phyloP scores from a whole-genome alignment of 805 yeast species.

The Starmerella gropengiesseri region DNA sequence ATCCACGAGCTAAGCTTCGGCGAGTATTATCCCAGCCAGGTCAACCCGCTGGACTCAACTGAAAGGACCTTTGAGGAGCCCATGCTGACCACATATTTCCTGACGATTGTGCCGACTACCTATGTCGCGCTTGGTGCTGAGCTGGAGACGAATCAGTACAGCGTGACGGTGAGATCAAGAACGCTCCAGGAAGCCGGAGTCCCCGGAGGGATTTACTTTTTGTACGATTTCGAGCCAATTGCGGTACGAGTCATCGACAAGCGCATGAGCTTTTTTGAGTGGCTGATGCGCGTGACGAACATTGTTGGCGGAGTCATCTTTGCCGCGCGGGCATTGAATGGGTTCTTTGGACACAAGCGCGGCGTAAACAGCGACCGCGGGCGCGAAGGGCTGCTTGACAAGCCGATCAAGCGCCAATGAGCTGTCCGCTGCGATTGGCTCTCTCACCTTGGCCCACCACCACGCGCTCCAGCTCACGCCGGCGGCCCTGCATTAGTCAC shows the following conservation, averaged over 20 bases:
- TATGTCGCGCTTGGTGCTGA: conserved; percentile 52
- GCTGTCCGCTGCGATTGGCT: too few species aligned
- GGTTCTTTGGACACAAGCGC: neutral
- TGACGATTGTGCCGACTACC: conserved; percentile 75
- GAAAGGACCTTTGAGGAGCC: conserved; percentile 41
- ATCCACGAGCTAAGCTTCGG: conserved; percentile 87
- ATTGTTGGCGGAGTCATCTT: conserved; percentile 66
- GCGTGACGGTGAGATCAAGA: conserved; percentile 29
- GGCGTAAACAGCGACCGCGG: conserved; percentile 1
- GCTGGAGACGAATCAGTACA: conserved; percentile 77
- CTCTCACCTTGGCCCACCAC: too few species aligned
- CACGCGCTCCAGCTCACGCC: too few species aligned
- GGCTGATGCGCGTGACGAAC: conserved; percentile 66
- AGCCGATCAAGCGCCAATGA: conserved; percentile 1
- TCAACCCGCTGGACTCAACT: conserved; percentile 79
- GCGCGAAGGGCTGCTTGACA: conserved; percentile 12
- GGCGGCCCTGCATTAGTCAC: too few species aligned
- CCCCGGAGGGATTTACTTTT: conserved; percentile 70
- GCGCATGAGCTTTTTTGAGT: conserved; percentile 67
- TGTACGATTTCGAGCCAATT: conserved; percentile 83
- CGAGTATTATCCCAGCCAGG: conserved; percentile 70
- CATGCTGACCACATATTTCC: conserved; percentile 47
- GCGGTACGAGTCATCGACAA: conserved; percentile 56
- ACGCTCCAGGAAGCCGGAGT: conserved; percentile 7
- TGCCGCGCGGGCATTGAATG: conserved; percentile 7